These are phyloP conservation scores for Populus tomentosa DNA, from an alignment of 441 rosid genomes.

Conservation along the genomic window DNA sequence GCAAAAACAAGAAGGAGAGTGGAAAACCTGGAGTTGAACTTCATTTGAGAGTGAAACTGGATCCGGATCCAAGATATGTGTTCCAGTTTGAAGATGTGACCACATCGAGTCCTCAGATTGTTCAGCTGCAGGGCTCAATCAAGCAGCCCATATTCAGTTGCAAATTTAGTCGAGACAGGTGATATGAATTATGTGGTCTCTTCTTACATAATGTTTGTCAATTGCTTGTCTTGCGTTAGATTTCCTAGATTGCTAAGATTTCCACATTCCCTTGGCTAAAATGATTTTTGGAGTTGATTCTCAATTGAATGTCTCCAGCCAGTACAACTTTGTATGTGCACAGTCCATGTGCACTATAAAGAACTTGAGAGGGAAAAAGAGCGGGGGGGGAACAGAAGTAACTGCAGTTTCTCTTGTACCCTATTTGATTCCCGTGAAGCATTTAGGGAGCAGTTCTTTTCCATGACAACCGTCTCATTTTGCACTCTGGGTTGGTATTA, in stretches of 20 bases:
- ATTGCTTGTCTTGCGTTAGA: not conserved
- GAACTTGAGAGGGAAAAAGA: not conserved
- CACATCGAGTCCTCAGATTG: conserved; percentile 82
- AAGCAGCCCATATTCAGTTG: conserved; percentile 93
- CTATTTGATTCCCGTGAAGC: not conserved
- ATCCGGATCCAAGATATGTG: conserved; percentile 92
- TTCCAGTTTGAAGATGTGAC: conserved; percentile 92
- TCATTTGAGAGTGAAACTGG: conserved; percentile 78
- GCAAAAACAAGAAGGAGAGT: conserved; percentile 65
- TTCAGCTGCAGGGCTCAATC: conserved; percentile 86
- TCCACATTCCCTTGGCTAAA: not conserved
- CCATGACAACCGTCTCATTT: not conserved
- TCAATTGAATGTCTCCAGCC: not conserved
- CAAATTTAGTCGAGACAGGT: conserved; percentile 92
- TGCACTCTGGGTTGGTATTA: not conserved
- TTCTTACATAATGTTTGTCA: not conserved
- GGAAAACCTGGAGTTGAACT: conserved; percentile 68
- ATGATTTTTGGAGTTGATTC: not conserved
- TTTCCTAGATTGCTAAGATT: not conserved
- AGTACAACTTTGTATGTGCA: not conserved
- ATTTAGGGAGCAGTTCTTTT: not conserved
- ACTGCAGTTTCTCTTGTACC: too few species aligned
- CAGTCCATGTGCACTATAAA: not conserved
- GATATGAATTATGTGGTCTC: conserved; percentile 16
- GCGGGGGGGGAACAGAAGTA: too few species aligned